phyloP scores from a whole-genome alignment of 371 early-diverging fungal species.

The Mucor indicus region DNA sequence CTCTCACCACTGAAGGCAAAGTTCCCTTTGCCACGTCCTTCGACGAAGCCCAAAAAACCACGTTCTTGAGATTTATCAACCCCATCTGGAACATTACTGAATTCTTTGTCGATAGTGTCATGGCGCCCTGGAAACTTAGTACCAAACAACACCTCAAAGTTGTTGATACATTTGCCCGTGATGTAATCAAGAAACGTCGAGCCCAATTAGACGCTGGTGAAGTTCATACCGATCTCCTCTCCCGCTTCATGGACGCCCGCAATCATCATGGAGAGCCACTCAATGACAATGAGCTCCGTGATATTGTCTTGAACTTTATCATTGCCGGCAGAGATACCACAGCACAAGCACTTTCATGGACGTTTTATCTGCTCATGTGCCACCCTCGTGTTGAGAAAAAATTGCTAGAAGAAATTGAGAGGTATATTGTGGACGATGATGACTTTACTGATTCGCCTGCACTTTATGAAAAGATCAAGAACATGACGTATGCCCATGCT shows the following conservation, averaged over 20 bases:
- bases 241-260: slow-evolving; percentile 56
- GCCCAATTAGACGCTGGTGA: slow-evolving; percentile 36
- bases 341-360: slow-evolving; percentile 73
- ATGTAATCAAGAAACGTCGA: slow-evolving; percentile 44
- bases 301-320: slow-evolving; percentile 70
- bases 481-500: slow-evolving; percentile 59
- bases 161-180: slow-evolving; percentile 47
- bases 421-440: slow-evolving; percentile 25
- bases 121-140: slow-evolving; percentile 33
- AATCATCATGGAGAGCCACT: slow-evolving; percentile 52
- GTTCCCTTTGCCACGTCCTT: slow-evolving; percentile 52
- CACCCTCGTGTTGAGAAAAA: slow-evolving; percentile 53
- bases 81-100: slow-evolving; percentile 55
- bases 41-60: slow-evolving; percentile 42
- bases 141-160: slow-evolving; percentile 43
- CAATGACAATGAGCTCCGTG: slow-evolving; percentile 53
- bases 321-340: slow-evolving; percentile 71
- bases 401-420: slow-evolving; percentile 56
- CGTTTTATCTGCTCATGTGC: slow-evolving; percentile 55
- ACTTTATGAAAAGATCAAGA: slow-evolving; percentile 44
- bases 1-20: slow-evolving; percentile 21
- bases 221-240: slow-evolving; percentile 53
- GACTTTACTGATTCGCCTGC: slow-evolving; percentile 22
- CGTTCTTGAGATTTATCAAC: slow-evolving; percentile 46
- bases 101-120: slow-evolving; percentile 11